Evolutionary conservation across 352 stramenopile genomes (phyloP), one percentile per base, ranked within the genome.

Genomic region (Globisporangium cystogenes): DNA sequence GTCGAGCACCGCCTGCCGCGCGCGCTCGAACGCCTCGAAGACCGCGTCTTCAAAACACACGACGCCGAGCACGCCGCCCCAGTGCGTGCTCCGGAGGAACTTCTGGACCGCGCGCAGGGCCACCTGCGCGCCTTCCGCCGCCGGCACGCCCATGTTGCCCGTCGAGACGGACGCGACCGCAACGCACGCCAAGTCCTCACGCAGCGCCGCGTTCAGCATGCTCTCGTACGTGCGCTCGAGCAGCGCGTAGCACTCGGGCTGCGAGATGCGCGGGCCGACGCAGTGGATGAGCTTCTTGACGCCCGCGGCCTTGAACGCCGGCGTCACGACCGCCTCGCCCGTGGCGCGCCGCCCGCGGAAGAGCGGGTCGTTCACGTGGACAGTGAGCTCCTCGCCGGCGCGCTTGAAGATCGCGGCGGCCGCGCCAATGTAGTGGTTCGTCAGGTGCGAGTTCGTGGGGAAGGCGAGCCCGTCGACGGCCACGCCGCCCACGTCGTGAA

Each of bases 121-220:
- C n/a, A n/a, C n/a, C n/a, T n/a, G n/a, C n/a, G n/a, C n/a, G n/a
- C n/a, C n/a, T n/a, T n/a, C n/a, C n/a, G n/a, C n/a, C n/a, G n/a
- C n/a, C n/a, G n/a, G n/a, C 3, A 80, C 54, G 1, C 70, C 66
- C 40, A 86, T 70, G 43, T 76, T 83, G 2, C 80, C 76, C 0
- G 80, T 89, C 1, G 80, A 86, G 49, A 91, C 86, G 20, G 80
- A 89, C 35, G 69, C 55, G 40, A 87, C 59, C 7, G 73, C 76
- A 3, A 91, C 62, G 48, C 76, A 88, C 29, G 48, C 46, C 71
- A 37, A 11, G 8, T 11, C 33, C 1, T 37, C 33, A 11, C 16
- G 33, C 10, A 1, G 8, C 33, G 16, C 33, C 1, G 33, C 33
- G 33, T 11, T 37, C 33, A 37, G 1, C 8, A 37, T 7, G 33